Percentiles rank a stretch among this genome's conserved stretches.
These are phyloP conservation scores for Pichia sporocuriosa DNA, from an alignment of 805 yeast genomes.

Conservation along the genomic window DNA sequence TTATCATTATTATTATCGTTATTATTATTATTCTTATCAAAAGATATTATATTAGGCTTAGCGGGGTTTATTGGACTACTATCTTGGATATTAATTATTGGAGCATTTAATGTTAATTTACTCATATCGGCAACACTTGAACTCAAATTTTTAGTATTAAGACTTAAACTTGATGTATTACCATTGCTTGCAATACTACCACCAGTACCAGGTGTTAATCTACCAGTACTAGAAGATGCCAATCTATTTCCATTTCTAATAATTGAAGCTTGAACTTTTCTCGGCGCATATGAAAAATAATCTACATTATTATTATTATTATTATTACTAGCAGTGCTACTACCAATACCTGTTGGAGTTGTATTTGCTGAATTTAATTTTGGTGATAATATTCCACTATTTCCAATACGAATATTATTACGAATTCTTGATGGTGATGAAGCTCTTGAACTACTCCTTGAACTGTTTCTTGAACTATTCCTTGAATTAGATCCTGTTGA, in stretches of 20 bases:
- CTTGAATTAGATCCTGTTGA: constrained; percentile 3
- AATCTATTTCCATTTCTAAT: constrained; percentile 12
- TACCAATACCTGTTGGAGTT: constrained; percentile 8
- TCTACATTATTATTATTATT: constrained; percentile 5
- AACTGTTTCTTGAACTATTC: constrained; percentile 4
- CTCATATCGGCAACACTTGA: neutral
- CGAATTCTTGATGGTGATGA: constrained; percentile 9
- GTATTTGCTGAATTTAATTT: constrained; percentile 1
- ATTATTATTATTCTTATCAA: neutral
- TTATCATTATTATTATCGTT: neutral
- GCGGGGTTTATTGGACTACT: constrained; percentile 27
- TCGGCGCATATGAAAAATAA: constrained; percentile 14
- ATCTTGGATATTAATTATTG: constrained; percentile 8
- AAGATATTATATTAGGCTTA: constrained; percentile 4
- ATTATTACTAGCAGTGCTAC: too few relatives aligned
- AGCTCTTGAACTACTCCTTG: constrained; percentile 13
- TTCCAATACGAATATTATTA: neutral
- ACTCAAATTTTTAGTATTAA: neutral
- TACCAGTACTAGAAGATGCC: constrained; percentile 6
- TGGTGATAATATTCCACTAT: constrained; percentile 4
- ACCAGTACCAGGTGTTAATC: constrained; percentile 6
- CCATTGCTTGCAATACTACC: neutral
- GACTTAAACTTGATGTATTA: neutral
- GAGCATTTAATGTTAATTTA: neutral
- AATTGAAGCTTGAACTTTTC: constrained; percentile 12